phyloP scores from a whole-genome alignment of 768 basidiomycete species.

The Termitomyces sp. region DNA sequence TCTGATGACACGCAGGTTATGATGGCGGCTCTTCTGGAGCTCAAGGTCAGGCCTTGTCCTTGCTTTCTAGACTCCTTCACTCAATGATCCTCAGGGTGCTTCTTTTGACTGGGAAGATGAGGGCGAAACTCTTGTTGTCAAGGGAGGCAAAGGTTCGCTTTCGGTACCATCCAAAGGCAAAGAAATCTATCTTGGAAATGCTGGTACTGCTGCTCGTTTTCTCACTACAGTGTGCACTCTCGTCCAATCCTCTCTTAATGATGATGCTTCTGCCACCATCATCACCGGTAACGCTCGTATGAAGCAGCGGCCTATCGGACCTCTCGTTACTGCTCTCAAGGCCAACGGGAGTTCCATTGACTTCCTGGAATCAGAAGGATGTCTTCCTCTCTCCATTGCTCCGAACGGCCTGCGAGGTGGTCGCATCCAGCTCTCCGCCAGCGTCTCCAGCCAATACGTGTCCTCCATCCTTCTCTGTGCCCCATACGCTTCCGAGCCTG shows the following conservation, averaged over 20 bases:
- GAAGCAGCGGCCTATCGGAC: conserved; percentile 97
- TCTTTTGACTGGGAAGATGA: conserved; percentile 93
- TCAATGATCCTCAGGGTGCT: conserved; percentile 57
- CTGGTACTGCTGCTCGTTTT: conserved; percentile 97
- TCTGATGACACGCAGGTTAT: conserved; percentile 99
- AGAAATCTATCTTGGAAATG: conserved; percentile 93
- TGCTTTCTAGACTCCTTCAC: background rate
- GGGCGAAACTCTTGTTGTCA: conserved; percentile 90
- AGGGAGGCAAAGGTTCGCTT: conserved; percentile 79
- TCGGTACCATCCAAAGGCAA: conserved; percentile 73
- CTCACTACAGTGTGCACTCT: conserved; percentile 94
- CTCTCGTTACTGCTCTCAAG: conserved; percentile 84
- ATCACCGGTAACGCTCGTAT: conserved; percentile 98
- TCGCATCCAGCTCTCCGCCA: conserved; percentile 82
- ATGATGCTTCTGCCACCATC: conserved; percentile 49
- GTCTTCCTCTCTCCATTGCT: conserved; percentile 82
- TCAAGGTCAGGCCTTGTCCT: conserved; percentile 51
- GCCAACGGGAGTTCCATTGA: conserved; percentile 75
- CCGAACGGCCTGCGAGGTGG: conserved; percentile 82
- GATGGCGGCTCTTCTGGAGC: conserved; percentile 89
- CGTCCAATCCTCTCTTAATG: conserved; percentile 43
- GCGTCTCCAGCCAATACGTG: conserved; percentile 96
- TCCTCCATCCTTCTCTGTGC: conserved; percentile 96
- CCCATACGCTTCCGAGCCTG: conserved; percentile 80
- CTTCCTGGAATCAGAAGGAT: conserved; percentile 76